Evolutionary conservation across 768 basidiomycete species (phyloP).

Genomic region (Galerina marginata): DNA sequence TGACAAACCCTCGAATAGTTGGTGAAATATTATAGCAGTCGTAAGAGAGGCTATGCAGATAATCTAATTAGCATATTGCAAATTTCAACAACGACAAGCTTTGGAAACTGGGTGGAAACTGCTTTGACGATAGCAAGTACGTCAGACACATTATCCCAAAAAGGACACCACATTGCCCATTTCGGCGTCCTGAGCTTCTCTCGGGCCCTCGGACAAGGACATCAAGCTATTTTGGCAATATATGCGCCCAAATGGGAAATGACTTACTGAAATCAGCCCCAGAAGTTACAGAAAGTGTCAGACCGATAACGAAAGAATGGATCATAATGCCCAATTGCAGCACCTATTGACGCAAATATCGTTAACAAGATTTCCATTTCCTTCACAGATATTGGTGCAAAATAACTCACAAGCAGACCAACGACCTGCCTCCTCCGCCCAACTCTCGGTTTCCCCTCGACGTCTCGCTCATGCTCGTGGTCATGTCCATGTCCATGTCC

Average conservation of each 20-base stretch:
- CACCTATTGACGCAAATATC: constrained; percentile 47
- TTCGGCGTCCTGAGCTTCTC: too few relatives aligned
- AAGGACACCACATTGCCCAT: too few relatives aligned
- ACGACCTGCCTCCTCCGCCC: constrained; percentile 71
- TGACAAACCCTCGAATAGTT: constrained; percentile 84
- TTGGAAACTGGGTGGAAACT: too few relatives aligned
- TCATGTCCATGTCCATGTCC: constrained; percentile 4
- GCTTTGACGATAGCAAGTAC: too few relatives aligned
- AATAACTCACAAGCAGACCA: constrained; percentile 66
- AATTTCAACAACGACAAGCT: background rate
- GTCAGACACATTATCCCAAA: too few relatives aligned
- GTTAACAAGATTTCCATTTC: background rate
- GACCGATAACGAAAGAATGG: constrained; percentile 79
- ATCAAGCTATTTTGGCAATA: too few relatives aligned
- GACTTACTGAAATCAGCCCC: constrained; percentile 74
- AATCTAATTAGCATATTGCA: background rate
- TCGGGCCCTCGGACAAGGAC: too few relatives aligned
- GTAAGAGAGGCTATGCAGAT: constrained; percentile 63
- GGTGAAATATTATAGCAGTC: constrained; percentile 80
- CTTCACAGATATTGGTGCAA: background rate
- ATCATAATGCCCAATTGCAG: constrained; percentile 88
- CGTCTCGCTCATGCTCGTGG: constrained; percentile 18
- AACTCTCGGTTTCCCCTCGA: constrained; percentile 30
- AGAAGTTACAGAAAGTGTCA: constrained; percentile 73
- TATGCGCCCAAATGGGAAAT: background rate